Conservation (phyloP, 2,329 filamentous ascomycete species). For the Cladosporium velox region DNA sequence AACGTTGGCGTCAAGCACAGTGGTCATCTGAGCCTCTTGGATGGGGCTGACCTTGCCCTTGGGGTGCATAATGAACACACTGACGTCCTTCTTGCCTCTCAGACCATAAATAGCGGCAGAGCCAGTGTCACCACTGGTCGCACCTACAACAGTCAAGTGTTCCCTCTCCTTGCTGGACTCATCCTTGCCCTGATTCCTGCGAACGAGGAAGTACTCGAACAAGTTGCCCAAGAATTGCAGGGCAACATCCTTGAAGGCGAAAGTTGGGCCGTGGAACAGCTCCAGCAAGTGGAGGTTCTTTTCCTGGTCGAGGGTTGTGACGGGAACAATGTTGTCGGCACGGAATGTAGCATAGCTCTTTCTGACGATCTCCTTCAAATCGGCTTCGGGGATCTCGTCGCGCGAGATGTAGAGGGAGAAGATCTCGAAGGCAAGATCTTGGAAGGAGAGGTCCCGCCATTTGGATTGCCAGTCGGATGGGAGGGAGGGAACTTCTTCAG, state of each 20-base stretch:
- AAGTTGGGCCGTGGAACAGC: constrained; percentile 94
- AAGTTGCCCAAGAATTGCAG: constrained; percentile 95
- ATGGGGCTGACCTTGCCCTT: constrained; percentile 88
- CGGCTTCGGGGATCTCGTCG: constrained; percentile 75
- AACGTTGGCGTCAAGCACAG: constrained; percentile 84
- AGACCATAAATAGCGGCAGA: constrained; percentile 96
- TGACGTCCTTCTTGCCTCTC: constrained; percentile 93
- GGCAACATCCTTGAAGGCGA: constrained; percentile 93
- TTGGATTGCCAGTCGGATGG: constrained; percentile 63
- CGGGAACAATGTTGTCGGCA: constrained; percentile 72
- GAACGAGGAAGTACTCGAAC: constrained; percentile 82
- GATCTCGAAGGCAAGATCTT: constrained; percentile 80
- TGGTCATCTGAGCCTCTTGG: constrained; percentile 97
- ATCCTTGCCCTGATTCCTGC: constrained; percentile 71
- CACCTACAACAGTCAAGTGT: constrained; percentile 82
- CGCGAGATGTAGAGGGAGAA: constrained; percentile 85
- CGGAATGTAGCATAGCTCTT: constrained; percentile 90
- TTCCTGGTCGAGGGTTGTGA: constrained; percentile 71
- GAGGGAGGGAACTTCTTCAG: constrained; percentile 72
- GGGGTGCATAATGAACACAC: constrained; percentile 91
- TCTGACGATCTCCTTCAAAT: constrained; percentile 80
- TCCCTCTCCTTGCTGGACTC: constrained; percentile 62
- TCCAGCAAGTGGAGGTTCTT: constrained; percentile 83
- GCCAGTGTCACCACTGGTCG: constrained; percentile 85
- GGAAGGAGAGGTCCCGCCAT: constrained; percentile 78